phyloP scores from a whole-genome alignment of 2,329 filamentous ascomycete genomes.

The Blastomyces parvus region DNA sequence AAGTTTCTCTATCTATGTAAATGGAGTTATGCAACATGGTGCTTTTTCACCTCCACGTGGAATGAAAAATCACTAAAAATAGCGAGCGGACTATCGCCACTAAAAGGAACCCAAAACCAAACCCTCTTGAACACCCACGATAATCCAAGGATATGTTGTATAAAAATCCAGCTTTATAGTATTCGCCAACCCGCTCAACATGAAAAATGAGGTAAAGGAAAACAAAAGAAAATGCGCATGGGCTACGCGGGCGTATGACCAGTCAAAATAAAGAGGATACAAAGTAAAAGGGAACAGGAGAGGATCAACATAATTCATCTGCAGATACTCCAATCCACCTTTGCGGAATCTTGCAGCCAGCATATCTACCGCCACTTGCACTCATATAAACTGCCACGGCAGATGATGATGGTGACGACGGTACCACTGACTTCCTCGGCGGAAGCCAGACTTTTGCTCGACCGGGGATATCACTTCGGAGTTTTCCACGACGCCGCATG shows the following conservation, averaged over 20 bases:
- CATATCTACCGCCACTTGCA: constrained; percentile 13
- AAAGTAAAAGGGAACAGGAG: neutral
- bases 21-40: neutral
- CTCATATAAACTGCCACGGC: constrained; percentile 13
- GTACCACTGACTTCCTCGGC: constrained; percentile 33
- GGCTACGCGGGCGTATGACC: neutral
- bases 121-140: neutral
- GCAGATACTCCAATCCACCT: constrained; percentile 26
- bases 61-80: neutral
- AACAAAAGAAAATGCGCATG: neutral
- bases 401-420: neutral
- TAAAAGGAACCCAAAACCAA: neutral
- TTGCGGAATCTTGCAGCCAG: constrained; percentile 21
- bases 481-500: constrained; percentile 54
- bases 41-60: neutral
- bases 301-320: constrained; percentile 14
- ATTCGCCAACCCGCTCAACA: neutral
- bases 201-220: neutral
- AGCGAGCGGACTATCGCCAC: neutral
- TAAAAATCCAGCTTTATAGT: neutral
- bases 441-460: constrained; percentile 53
- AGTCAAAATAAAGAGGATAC: neutral
- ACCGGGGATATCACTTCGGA: constrained; percentile 46
- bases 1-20: too few species aligned
- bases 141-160: neutral